phyloP scores from a whole-genome alignment of 2,329 filamentous ascomycete genomes.

The Fusarium pseudograminearum region DNA sequence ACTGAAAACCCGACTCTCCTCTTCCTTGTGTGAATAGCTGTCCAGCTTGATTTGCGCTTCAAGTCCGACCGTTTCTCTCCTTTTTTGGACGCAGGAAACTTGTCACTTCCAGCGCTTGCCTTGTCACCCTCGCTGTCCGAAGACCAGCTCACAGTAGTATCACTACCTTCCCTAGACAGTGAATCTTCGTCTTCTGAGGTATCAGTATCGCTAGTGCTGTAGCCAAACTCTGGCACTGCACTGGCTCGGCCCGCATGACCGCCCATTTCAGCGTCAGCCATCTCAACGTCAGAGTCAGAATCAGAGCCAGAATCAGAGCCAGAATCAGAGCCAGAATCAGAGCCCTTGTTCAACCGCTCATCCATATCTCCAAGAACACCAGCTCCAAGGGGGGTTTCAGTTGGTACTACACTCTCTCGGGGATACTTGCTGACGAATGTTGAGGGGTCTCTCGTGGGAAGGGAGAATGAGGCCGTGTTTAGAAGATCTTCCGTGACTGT shows the following conservation, averaged over 20 bases:
- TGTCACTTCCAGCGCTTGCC: neutral
- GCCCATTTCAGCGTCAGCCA: neutral
- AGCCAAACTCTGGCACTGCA: neutral
- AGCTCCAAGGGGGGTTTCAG: neutral
- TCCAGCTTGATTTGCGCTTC: slow-evolving; percentile 32
- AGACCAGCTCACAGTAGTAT: slow-evolving; percentile 4
- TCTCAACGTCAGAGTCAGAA: slow-evolving; percentile 3
- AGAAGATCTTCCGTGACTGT: slow-evolving; percentile 37
- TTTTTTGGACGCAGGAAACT: neutral
- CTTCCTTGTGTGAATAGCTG: neutral
- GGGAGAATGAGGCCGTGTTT: neutral
- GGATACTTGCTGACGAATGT: slow-evolving; percentile 17
- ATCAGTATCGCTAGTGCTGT: slow-evolving; percentile 12
- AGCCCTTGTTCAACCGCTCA: slow-evolving; percentile 20
- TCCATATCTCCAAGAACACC: slow-evolving; percentile 28
- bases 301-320: slow-evolving; percentile 7
- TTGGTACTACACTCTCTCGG: slow-evolving; percentile 6
- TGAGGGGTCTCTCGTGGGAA: slow-evolving; percentile 2
- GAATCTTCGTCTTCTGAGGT: slow-evolving; percentile 12
- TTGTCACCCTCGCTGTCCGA: neutral
- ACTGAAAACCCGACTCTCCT: neutral
- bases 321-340: slow-evolving; percentile 2
- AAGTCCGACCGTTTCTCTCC: neutral
- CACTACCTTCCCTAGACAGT: slow-evolving; percentile 9
- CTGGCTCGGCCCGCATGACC: neutral